These are phyloP conservation scores for Fomitopsis pulvina DNA, from an alignment of 768 basidiomycete genomes.

Conservation along the genomic window DNA sequence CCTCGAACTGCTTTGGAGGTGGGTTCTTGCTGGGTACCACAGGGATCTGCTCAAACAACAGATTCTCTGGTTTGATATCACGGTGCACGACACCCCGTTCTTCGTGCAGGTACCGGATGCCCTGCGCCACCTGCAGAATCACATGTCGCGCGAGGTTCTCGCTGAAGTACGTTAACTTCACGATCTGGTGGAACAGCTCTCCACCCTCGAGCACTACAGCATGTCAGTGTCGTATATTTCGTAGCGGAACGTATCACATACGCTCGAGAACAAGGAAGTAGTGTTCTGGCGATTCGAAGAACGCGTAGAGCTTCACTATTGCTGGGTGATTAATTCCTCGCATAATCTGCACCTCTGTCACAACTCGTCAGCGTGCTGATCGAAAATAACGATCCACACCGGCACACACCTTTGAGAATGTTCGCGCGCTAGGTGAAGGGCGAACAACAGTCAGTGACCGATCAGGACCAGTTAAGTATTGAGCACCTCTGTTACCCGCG, in stretches of 20 bases:
- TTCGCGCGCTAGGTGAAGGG: slow-evolving; percentile 77
- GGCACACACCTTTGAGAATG: slow-evolving; percentile 78
- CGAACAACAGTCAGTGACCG: slow-evolving; percentile 15
- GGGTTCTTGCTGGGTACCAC: slow-evolving; percentile 80
- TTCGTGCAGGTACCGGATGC: slow-evolving; percentile 93
- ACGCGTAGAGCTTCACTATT: slow-evolving; percentile 86
- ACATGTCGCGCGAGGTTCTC: slow-evolving; percentile 97
- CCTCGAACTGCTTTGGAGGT: slow-evolving; percentile 82
- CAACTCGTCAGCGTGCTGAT: neutral
- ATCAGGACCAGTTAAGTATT: slow-evolving; percentile 14
- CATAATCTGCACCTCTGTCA: slow-evolving; percentile 97
- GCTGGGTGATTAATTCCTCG: slow-evolving; percentile 88
- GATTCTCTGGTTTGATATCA: slow-evolving; percentile 98
- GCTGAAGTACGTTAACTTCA: slow-evolving; percentile 98
- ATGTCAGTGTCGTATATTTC: neutral
- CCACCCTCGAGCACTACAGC: slow-evolving; percentile 90
- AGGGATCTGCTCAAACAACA: slow-evolving; percentile 90
- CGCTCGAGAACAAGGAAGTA: slow-evolving; percentile 94
- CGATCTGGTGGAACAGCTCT: slow-evolving; percentile 97
- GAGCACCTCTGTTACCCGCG: slow-evolving; percentile 95
- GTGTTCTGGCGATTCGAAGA: slow-evolving; percentile 87
- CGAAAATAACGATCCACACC: neutral
- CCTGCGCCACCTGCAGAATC: slow-evolving; percentile 91
- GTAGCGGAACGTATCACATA: slow-evolving; percentile 30
- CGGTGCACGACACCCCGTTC: slow-evolving; percentile 98